Conservation (phyloP, 2,329 filamentous ascomycete genomes). For the Ophiosphaerella narmari region DNA sequence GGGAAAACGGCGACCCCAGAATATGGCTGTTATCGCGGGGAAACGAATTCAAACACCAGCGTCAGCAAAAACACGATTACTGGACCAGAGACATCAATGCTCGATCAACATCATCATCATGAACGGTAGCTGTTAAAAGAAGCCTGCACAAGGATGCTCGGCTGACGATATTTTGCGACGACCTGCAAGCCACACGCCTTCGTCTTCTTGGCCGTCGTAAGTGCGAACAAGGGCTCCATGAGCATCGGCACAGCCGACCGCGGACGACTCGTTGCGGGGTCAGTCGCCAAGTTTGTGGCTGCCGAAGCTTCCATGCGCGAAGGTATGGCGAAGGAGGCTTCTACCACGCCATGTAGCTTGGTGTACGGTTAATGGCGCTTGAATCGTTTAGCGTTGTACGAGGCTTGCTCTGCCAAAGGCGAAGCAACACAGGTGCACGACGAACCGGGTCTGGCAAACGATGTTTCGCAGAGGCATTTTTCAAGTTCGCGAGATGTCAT, state of each 20-base stretch:
- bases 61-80: background rate
- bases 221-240: constrained; percentile 21
- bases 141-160: constrained; percentile 36
- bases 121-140: constrained; percentile 35
- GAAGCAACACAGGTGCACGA: background rate
- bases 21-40: background rate
- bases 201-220: constrained; percentile 34
- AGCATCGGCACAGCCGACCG: constrained; percentile 23
- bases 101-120: background rate
- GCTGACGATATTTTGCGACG: constrained; percentile 31
- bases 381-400: background rate
- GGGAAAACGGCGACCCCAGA: background rate
- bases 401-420: background rate
- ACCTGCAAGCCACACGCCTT: constrained; percentile 32
- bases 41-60: background rate
- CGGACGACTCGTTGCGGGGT: constrained; percentile 18
- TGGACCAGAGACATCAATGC: background rate
- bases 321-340: constrained; percentile 26
- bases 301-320: constrained; percentile 26
- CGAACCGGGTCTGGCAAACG: background rate
- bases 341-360: constrained; percentile 29
- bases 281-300: constrained; percentile 34
- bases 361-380: background rate
- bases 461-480: too few species aligned
- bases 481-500: too few species aligned